phyloP scores from a whole-genome alignment of 768 basidiomycete species.

The Russula ochroleuca region DNA sequence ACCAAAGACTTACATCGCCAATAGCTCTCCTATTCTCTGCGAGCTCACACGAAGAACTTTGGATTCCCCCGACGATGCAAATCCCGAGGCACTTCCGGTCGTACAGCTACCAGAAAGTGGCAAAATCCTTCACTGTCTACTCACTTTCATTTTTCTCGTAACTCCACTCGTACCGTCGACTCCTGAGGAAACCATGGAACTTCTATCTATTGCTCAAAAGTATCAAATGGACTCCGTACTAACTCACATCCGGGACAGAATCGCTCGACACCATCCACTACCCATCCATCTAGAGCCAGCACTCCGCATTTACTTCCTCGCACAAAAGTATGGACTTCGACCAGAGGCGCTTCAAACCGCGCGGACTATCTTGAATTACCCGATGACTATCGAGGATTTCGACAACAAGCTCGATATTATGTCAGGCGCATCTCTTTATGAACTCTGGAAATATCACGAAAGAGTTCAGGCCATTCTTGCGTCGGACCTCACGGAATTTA shows the following conservation, averaged over 20 bases:
- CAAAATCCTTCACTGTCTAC: too few species aligned
- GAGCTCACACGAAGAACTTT: neutral
- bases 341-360: too few species aligned
- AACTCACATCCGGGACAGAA: neutral
- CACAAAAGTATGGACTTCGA: neutral
- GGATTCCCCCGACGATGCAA: too few species aligned
- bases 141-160: neutral
- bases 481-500: neutral
- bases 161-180: neutral
- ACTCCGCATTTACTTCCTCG: neutral
- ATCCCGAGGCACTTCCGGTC: neutral
- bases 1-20: conserved; percentile 41
- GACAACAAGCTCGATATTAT: neutral
- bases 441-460: conserved; percentile 14
- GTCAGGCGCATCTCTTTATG: neutral
- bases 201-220: neutral
- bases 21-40: conserved; percentile 33
- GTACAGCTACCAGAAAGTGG: too few species aligned
- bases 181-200: neutral
- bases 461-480: neutral
- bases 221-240: too few species aligned
- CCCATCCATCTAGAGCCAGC: conserved; percentile 1
- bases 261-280: neutral
- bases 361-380: neutral
- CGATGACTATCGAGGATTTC: neutral